Percentiles rank a stretch among this genome's conserved stretches.
Conservation (phyloP, 2,329 filamentous ascomycete species). For the Fusarium luffae region DNA sequence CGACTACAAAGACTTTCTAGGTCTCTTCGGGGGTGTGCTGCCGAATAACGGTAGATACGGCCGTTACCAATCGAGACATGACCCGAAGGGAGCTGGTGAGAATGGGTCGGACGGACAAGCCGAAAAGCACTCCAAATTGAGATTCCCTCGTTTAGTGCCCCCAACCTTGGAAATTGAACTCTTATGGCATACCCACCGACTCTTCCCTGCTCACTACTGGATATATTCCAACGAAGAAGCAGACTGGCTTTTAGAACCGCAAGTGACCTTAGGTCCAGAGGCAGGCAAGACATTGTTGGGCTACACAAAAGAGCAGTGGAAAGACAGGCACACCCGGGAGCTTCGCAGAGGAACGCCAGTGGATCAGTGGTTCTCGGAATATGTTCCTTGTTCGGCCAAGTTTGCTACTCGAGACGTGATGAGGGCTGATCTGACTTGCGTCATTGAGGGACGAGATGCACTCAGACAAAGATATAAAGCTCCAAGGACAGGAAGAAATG, state of each 20-base stretch:
- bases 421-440: background rate
- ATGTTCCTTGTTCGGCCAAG: background rate
- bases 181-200: conserved; percentile 4
- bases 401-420: background rate
- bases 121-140: no score
- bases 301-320: background rate
- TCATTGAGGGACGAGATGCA: background rate
- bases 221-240: background rate
- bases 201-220: conserved; percentile 1
- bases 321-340: rapidly evolving
- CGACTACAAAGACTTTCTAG: background rate
- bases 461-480: background rate
- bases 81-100: background rate
- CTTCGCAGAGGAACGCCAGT: background rate
- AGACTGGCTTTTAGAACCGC: background rate
- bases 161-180: background rate
- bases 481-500: background rate
- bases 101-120: background rate
- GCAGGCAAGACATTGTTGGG: background rate
- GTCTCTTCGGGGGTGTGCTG: background rate
- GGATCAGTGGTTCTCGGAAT: background rate
- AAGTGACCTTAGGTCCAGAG: rapidly evolving
- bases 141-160: rapidly evolving
- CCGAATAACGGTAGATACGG: background rate
- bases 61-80: background rate